Percentiles rank a stretch among this genome's conserved stretches.
Conservation (phyloP, 148 eudicot genomes). For the Oxyria digyna region DNA sequence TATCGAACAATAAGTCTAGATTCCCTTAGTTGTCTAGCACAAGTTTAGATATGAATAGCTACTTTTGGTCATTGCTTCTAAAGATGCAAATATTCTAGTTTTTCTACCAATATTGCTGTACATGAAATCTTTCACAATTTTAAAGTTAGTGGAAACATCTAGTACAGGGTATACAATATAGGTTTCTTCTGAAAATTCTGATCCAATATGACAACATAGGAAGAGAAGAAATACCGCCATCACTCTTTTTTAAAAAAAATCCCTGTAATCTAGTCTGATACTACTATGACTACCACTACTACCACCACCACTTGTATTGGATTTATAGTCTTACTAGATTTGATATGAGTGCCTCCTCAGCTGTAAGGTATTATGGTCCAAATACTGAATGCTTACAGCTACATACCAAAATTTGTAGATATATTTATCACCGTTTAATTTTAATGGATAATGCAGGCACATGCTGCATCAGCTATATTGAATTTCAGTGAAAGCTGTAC, state of each 20-base stretch:
- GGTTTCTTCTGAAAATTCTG: neutral
- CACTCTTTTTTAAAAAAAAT: neutral
- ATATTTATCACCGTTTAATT: neutral
- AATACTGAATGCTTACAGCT: neutral
- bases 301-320: neutral
- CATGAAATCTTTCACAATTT: neutral
- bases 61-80: neutral
- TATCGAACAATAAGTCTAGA: neutral
- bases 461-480: conserved; percentile 33
- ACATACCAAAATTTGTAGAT: neutral
- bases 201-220: conserved; percentile 4
- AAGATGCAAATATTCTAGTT: neutral
- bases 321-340: neutral
- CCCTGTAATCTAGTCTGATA: neutral
- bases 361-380: neutral
- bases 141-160: neutral
- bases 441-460: conserved; percentile 16
- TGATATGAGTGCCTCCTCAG: neutral
- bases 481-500: conserved; percentile 41
- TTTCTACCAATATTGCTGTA: neutral
- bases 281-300: neutral
- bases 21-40: neutral
- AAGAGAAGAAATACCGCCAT: neutral
- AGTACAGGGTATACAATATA: neutral
- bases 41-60: neutral